Evolutionary conservation across 176 grass and related monocot species (phyloP), one percentile per base, ranked within the genome.

Genomic region (Aegilops speltoides): DNA sequence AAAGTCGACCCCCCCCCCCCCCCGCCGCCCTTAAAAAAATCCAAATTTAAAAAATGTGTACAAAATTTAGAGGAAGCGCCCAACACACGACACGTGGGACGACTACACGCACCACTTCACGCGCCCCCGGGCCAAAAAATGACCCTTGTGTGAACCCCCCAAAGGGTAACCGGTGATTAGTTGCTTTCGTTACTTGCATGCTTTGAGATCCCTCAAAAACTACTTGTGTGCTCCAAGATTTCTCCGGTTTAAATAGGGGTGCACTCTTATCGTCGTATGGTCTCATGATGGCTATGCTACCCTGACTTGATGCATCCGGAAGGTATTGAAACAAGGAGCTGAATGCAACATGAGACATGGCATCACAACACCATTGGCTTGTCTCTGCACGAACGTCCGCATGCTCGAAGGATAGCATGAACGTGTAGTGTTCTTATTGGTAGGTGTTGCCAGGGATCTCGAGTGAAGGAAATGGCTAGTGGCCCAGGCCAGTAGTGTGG

Each of bases 261-360:
- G 66, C 83, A 79, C 41, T 10, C 19, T 37, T 65, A 34, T 41
- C 37, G 19, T 48, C n/a, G 65, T 56, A n/a, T 15, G 29, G 41
- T 73, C 36, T 71, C 88, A 78, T 90, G 38, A 90, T 90, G 31
- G 52, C 84, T 70, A n/a, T 77, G 52, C 48, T 52, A 17, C 79
- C 52, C 7, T 15, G 23, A 4, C 25, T 22, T 17, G 19, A 33
- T 29, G 31, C 22, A 32, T 10, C 13, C 16, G 33, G 45, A 60
- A 76, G 60, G 62, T 19, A 40, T 48, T 86, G 83, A 52, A 52
- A 52, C 29, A 28, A 78, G n/a, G 72, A 57, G 43, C 5, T n/a
- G 46, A 25, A 40, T 40, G 38, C 86, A 66, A 83, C 84, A 83
- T 87, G 64, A 32, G 34, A 50, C 46, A 78, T 64, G 9, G 54